Evolutionary conservation across 2,329 filamentous ascomycete genomes (phyloP).

Genomic region (Pseudocercospora cruenta): DNA sequence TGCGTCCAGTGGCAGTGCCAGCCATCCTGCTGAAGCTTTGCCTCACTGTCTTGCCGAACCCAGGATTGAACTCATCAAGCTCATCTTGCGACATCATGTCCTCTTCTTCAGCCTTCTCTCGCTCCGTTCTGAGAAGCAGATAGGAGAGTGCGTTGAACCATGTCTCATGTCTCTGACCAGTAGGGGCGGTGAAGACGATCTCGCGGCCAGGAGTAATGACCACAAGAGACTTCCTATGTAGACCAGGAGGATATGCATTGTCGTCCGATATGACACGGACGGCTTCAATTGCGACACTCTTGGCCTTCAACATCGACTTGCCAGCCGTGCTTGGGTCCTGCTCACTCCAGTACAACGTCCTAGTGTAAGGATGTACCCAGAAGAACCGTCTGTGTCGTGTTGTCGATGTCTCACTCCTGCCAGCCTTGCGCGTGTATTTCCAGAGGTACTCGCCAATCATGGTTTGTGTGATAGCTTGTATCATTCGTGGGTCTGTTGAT

Average conservation of each 20-base stretch:
- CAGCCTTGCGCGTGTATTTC: slow-evolving; percentile 97
- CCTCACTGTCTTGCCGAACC: slow-evolving; percentile 43
- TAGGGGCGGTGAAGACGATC: slow-evolving; percentile 92
- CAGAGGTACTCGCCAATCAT: slow-evolving; percentile 99
- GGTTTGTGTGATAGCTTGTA: slow-evolving; percentile 97
- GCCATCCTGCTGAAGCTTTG: slow-evolving; percentile 58
- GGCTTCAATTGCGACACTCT: slow-evolving; percentile 92
- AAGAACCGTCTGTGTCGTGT: slow-evolving; percentile 95
- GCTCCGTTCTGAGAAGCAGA: slow-evolving; percentile 73
- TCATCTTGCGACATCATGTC: slow-evolving; percentile 63
- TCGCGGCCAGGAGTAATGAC: slow-evolving; percentile 85
- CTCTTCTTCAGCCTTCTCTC: slow-evolving; percentile 53
- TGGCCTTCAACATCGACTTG: slow-evolving; percentile 74
- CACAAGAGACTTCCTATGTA: slow-evolving; percentile 91
- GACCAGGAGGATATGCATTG: slow-evolving; percentile 90
- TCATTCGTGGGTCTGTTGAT: slow-evolving; percentile 90
- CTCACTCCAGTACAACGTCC: slow-evolving; percentile 96
- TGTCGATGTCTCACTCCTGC: slow-evolving; percentile 83
- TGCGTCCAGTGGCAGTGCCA: slow-evolving; percentile 58
- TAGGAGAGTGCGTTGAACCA: slow-evolving; percentile 99
- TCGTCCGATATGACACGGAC: slow-evolving; percentile 91
- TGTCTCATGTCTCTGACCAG: slow-evolving; percentile 91
- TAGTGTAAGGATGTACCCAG: slow-evolving; percentile 98
- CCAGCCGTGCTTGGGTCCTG: slow-evolving; percentile 79
- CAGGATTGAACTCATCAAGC: slow-evolving; percentile 78